phyloP scores from a whole-genome alignment of 805 yeast genomes.

The Saturnispora besseyi region DNA sequence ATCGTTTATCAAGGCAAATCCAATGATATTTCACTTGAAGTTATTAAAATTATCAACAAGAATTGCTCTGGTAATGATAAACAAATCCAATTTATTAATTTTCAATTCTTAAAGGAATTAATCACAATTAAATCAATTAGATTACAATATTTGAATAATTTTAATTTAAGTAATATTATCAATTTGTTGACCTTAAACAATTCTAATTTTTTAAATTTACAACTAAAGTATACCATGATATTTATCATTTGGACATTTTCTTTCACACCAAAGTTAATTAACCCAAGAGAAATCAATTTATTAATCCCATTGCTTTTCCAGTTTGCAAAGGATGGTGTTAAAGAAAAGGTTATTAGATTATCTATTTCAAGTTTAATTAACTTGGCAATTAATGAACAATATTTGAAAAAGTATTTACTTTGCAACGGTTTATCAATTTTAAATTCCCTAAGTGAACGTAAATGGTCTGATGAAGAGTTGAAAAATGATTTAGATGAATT shows the following conservation, averaged over 20 bases:
- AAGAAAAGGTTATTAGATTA: slow-evolving; percentile 84
- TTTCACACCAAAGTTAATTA: slow-evolving; percentile 36
- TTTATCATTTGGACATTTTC: slow-evolving; percentile 79
- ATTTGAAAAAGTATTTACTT: slow-evolving; percentile 50
- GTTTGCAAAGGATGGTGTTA: slow-evolving; percentile 72
- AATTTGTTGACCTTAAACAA: not conserved
- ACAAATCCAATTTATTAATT: slow-evolving; percentile 10
- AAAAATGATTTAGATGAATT: slow-evolving; percentile 58
- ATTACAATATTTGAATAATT: slow-evolving; percentile 33
- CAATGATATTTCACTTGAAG: not conserved
- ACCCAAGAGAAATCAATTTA: slow-evolving; percentile 32
- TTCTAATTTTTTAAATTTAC: slow-evolving; percentile 51
- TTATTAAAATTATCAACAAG: not conserved
- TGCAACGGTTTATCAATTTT: slow-evolving; percentile 67
- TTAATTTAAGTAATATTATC: not conserved
- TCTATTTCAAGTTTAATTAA: slow-evolving; percentile 68
- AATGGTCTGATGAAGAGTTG: slow-evolving; percentile 92
- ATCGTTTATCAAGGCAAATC: not conserved
- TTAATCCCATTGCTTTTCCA: slow-evolving; percentile 35
- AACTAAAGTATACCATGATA: slow-evolving; percentile 73
- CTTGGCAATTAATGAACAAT: slow-evolving; percentile 34
- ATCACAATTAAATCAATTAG: slow-evolving; percentile 48
- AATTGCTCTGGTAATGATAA: not conserved
- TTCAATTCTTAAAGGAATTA: slow-evolving; percentile 58
- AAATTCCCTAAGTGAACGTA: slow-evolving; percentile 67